A percentile compares a stretch with the other conserved stretches of the same genome.
phyloP scores from a whole-genome alignment of 164 flowering plant species.

The Piper betle region DNA sequence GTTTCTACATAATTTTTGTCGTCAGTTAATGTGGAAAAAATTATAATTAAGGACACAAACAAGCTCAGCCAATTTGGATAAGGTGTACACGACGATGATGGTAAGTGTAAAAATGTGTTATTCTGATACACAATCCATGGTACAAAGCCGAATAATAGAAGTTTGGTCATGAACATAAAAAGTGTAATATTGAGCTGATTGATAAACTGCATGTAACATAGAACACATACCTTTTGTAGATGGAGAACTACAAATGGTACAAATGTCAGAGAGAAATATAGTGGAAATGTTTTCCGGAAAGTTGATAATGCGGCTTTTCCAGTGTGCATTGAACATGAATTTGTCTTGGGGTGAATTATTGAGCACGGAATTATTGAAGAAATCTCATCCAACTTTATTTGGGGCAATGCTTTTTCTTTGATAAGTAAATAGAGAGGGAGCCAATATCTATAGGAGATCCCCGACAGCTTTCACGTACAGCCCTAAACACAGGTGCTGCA shows the following conservation, averaged over 20 bases:
- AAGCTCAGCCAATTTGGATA: too few species aligned
- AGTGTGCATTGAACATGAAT: constrained; percentile 71
- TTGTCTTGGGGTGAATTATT: constrained; percentile 74
- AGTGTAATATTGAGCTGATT: too few species aligned
- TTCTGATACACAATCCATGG: too few species aligned
- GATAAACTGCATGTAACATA: neutral
- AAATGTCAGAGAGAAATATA: constrained; percentile 92
- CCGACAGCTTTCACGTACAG: constrained; percentile 86
- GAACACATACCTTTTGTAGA: constrained; percentile 59
- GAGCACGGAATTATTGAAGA: constrained; percentile 86
- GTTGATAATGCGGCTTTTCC: constrained; percentile 70
- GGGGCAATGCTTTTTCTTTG: constrained; percentile 20
- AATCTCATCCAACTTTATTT: constrained; percentile 50
- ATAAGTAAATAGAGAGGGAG: constrained; percentile 55
- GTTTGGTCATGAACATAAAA: too few species aligned
- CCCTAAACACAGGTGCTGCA: constrained; percentile 78
- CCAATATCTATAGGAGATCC: constrained; percentile 69
- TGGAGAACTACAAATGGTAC: constrained; percentile 91
- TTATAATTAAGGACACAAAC: too few species aligned
- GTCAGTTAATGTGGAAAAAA: too few species aligned
- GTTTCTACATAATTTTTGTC: too few species aligned
- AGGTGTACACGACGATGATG: too few species aligned
- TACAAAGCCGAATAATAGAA: too few species aligned
- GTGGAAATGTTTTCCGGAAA: constrained; percentile 91
- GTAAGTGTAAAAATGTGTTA: too few species aligned